phyloP scores from a whole-genome alignment of 495 filamentous ascomycete genomes.

The Wilcoxina mikolae region DNA sequence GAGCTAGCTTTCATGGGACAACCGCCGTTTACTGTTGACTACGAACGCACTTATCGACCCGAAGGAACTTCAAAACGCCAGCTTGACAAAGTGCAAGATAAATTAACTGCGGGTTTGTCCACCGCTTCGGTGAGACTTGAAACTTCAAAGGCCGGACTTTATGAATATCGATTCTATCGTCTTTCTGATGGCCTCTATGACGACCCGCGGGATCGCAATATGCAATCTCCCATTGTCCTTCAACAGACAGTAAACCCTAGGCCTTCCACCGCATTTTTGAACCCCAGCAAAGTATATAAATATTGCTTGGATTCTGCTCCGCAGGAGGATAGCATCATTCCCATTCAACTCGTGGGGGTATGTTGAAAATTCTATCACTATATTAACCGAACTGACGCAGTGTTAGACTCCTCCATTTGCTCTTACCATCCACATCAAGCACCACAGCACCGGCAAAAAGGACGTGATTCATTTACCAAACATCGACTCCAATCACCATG shows the following conservation, averaged over 20 bases:
- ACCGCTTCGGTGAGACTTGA: slow-evolving; percentile 67
- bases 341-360: slow-evolving; percentile 64
- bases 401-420: slow-evolving; percentile 55
- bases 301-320: slow-evolving; percentile 76
- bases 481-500: slow-evolving; percentile 56
- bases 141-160: slow-evolving; percentile 60
- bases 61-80: slow-evolving; percentile 15
- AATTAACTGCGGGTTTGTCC: slow-evolving; percentile 51
- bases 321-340: slow-evolving; percentile 62
- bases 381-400: not conserved
- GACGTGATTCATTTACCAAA: slow-evolving; percentile 65
- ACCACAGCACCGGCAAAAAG: slow-evolving; percentile 61
- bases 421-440: slow-evolving; percentile 81
- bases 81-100: slow-evolving; percentile 11
- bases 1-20: slow-evolving; percentile 65
- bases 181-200: slow-evolving; percentile 74
- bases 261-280: slow-evolving; percentile 63
- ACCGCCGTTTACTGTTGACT: slow-evolving; percentile 67
- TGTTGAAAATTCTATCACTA: not conserved
- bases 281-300: slow-evolving; percentile 86
- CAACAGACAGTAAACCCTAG: slow-evolving; percentile 69
- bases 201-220: slow-evolving; percentile 45
- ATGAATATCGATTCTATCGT: slow-evolving; percentile 72
- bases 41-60: slow-evolving; percentile 36
- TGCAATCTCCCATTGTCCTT: slow-evolving; percentile 44